These are phyloP conservation scores for Salix caprea DNA, from an alignment of 345 rosid species.

Conservation along the genomic window DNA sequence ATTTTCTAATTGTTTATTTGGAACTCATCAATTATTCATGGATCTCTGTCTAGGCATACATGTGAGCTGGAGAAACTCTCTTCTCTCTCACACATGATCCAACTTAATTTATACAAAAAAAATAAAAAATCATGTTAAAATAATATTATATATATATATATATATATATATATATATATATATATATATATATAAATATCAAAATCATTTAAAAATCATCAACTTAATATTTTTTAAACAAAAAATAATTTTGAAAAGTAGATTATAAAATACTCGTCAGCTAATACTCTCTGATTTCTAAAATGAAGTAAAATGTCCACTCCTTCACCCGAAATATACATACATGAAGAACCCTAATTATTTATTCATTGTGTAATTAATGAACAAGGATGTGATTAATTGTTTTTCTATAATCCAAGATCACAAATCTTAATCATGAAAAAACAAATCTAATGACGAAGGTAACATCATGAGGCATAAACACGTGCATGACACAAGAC, in stretches of 20 bases:
- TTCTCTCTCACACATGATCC: too few relatives aligned
- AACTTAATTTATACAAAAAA: too few relatives aligned
- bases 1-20: not conserved
- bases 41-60: not conserved
- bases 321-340: not conserved
- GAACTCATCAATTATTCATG: not conserved
- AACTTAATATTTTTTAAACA: too few relatives aligned
- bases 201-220: too few relatives aligned
- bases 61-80: not conserved
- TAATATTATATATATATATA: too few relatives aligned
- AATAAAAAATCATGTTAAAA: too few relatives aligned
- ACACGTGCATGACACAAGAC: not conserved
- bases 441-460: not conserved
- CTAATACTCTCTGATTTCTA: too few relatives aligned
- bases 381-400: not conserved
- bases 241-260: too few relatives aligned
- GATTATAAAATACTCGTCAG: too few relatives aligned
- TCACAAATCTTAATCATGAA: not conserved
- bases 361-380: not conserved
- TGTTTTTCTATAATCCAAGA: not conserved
- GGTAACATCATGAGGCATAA: not conserved
- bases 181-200: rapidly evolving
- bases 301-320: not conserved
- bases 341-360: not conserved
- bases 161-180: too few relatives aligned